phyloP scores from a whole-genome alignment of 108 stramenopile species.

The Cylindrotheca fusiformis region DNA sequence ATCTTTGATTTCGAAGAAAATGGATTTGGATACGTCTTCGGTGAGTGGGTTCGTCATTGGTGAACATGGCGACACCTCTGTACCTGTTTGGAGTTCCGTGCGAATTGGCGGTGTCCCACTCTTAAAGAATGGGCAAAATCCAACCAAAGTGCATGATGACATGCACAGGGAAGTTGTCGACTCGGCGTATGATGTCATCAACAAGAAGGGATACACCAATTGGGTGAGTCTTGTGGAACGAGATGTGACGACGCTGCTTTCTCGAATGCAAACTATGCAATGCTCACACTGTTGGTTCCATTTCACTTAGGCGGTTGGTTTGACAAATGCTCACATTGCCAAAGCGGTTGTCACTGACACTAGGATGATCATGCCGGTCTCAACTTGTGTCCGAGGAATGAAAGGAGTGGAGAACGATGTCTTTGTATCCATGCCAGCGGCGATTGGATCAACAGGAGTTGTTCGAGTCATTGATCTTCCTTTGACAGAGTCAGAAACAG shows the following conservation, averaged over 20 bases:
- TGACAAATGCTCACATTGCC: constrained; percentile 39
- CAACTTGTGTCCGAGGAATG: constrained; percentile 45
- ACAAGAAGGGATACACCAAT: constrained; percentile 52
- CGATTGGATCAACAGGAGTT: constrained; percentile 31
- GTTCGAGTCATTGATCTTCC: constrained; percentile 19
- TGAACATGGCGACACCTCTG: constrained; percentile 51
- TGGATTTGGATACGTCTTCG: constrained; percentile 23
- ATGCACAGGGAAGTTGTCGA: constrained; percentile 48
- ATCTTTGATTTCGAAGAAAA: constrained; percentile 34
- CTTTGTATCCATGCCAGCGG: constrained; percentile 40
- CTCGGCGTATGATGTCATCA: constrained; percentile 42
- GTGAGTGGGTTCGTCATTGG: constrained; percentile 51
- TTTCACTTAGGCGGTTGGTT: constrained; percentile 40
- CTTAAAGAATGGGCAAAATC: constrained; percentile 26
- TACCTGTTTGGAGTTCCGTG: constrained; percentile 55
- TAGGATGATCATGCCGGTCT: constrained; percentile 38
- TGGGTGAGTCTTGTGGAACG: constrained; percentile 33
- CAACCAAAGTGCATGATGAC: constrained; percentile 13
- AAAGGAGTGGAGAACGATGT: constrained; percentile 48
- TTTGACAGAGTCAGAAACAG: constrained; percentile 24
- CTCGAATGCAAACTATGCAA: background rate
- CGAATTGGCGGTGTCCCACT: constrained; percentile 36
- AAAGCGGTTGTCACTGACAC: constrained; percentile 39
- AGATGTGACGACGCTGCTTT: background rate
- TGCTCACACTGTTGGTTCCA: constrained; percentile 24